Evolutionary conservation across 2,329 filamentous ascomycete species (phyloP), one percentile per base, ranked within the genome.

Genomic region (Periconia sp.): DNA sequence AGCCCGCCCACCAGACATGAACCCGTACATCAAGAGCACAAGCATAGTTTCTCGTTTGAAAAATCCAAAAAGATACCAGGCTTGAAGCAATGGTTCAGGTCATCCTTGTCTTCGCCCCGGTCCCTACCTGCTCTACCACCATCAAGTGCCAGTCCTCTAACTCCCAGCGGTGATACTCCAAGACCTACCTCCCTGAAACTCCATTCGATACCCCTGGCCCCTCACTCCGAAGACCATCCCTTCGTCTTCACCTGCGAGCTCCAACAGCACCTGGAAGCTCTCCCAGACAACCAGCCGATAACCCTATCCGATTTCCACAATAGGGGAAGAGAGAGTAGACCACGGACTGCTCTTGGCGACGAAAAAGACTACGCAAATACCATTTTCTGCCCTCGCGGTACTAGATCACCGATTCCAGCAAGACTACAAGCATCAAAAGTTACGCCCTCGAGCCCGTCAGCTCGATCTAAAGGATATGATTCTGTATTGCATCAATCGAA

Each of bases 211-310:
- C 58, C 55, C 47, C 54, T 54, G 30, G 49, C 66, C 31, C 54
- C 61, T 6, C 37, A 51, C 20, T 47, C 61, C 14, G 55, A 62
- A 19, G 47, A 57, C 9, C 54, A 64, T 40, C 65, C 66, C 0
- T 70, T 65, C 33, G 54, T 67, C 1, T 62, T 61, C 17, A 58
- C 53, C 27, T 50, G 47, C 15, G 65, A 69, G 45, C 54, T 65
- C 14, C 40, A 47, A 7, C 35, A 52, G 11, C 63, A 66, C 46
- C n/a, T 63, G 9, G 49, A 54, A 2, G 59, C 59, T 3, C 40
- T 66, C 7, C 52, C 49, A 30, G 56, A 59, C 10, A 55, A 59
- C 6, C 48, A 56, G 13, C 46, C 53, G 1, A 65, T 58, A 14
- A 57, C 61, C 23, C 49, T 41, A 19, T 37, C 19, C 14, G 45